Conservation (phyloP, 768 basidiomycete genomes). For the Hysterangium stoloniferum region DNA sequence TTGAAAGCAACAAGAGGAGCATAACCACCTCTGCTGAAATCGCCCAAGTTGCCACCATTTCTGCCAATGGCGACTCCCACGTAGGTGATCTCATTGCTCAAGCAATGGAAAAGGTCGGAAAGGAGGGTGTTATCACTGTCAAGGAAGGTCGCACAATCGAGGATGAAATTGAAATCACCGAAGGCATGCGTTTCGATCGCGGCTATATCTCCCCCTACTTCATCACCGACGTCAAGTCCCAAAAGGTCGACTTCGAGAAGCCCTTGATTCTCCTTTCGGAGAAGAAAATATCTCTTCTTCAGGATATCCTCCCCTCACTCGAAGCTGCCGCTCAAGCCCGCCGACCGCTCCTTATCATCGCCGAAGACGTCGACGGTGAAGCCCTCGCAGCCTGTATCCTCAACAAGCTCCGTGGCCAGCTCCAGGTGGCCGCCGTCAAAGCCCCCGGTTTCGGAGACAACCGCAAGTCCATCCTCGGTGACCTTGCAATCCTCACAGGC, state of each 20-base stretch:
- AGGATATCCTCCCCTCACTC: constrained; percentile 91
- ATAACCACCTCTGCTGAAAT: constrained; percentile 98
- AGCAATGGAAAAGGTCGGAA: constrained; percentile 99
- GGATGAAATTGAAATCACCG: constrained; percentile 98
- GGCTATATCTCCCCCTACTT: constrained; percentile 98
- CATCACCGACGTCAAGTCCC: constrained; percentile 94
- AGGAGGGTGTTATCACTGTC: constrained; percentile 99
- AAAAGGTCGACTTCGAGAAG: constrained; percentile 96
- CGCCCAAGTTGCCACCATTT: constrained; percentile 97
- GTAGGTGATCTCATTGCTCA: constrained; percentile 93
- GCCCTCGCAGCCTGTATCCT: constrained; percentile 96
- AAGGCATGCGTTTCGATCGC: constrained; percentile 99
- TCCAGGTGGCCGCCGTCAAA: constrained; percentile 91
- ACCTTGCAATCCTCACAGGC: constrained; percentile 94
- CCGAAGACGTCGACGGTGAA: constrained; percentile 97
- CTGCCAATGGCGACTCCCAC: constrained; percentile 73
- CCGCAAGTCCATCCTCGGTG: constrained; percentile 96
- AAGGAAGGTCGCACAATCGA: constrained; percentile 98
- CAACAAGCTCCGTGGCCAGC: constrained; percentile 98
- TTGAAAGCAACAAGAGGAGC: constrained; percentile 80
- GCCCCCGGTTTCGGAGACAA: constrained; percentile 99
- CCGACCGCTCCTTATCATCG: constrained; percentile 92
- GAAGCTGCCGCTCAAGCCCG: constrained; percentile 67
- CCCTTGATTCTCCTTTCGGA: constrained; percentile 89
- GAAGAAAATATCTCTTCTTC: constrained; percentile 94